Percentiles rank a stretch among this genome's conserved stretches.
phyloP scores from a whole-genome alignment of 768 basidiomycete genomes.

The Hygrocybe punicea region DNA sequence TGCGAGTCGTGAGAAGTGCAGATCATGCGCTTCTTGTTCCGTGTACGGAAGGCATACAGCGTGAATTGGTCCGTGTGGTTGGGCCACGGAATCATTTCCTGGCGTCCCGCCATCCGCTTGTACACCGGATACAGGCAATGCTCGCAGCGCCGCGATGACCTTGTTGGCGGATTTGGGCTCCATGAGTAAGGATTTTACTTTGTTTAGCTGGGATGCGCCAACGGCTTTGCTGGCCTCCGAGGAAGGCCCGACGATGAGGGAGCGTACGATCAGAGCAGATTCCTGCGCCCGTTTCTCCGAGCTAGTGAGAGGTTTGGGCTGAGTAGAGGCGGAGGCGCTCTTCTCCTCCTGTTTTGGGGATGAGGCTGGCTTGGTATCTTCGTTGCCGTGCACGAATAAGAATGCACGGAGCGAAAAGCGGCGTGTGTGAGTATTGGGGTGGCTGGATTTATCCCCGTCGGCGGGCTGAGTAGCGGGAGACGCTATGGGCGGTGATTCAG shows the following conservation, averaged over 20 bases:
- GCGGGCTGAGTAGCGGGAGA: neutral
- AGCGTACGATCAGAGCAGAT: constrained; percentile 60
- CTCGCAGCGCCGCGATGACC: constrained; percentile 66
- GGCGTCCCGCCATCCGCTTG: constrained; percentile 18
- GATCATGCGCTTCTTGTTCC: constrained; percentile 59
- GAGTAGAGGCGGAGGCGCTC: constrained; percentile 34
- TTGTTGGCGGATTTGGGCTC: constrained; percentile 65
- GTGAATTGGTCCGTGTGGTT: constrained; percentile 51
- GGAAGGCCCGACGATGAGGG: constrained; percentile 62
- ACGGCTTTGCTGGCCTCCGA: constrained; percentile 31
- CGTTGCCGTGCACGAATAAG: constrained; percentile 18
- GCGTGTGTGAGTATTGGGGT: constrained; percentile 17
- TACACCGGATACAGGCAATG: constrained; percentile 51
- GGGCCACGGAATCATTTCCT: constrained; percentile 16
- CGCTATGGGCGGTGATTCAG: neutral
- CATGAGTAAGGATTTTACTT: constrained; percentile 65
- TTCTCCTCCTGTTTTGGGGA: constrained; percentile 40
- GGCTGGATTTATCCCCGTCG: neutral
- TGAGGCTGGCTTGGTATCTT: constrained; percentile 34
- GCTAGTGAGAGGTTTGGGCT: constrained; percentile 38
- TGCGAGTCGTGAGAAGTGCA: constrained; percentile 53
- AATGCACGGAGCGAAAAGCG: constrained; percentile 52
- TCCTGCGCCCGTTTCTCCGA: constrained; percentile 61
- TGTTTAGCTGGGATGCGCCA: constrained; percentile 53
- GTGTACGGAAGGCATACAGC: constrained; percentile 68